phyloP scores from a whole-genome alignment of 352 stramenopile species.

The Pythium brachiatum region DNA sequence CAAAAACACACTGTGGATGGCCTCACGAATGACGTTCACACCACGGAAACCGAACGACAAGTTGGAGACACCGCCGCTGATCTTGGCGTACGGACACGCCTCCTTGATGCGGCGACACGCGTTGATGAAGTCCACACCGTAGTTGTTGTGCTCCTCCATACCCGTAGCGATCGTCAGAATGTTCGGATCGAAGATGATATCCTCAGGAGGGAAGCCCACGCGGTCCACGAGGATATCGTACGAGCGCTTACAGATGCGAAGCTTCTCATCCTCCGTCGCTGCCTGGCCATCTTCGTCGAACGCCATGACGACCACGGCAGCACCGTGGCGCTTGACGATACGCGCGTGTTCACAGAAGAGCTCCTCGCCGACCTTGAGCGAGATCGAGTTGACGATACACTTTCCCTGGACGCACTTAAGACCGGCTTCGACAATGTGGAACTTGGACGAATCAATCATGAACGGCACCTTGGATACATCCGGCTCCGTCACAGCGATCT shows the following conservation, averaged over 20 bases:
- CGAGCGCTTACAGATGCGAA: slow-evolving; percentile 97
- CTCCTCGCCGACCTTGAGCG: slow-evolving; percentile 96
- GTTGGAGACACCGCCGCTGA: slow-evolving; percentile 96
- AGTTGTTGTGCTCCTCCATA: slow-evolving; percentile 98
- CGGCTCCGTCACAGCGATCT: slow-evolving; percentile 96
- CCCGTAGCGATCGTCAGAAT: slow-evolving; percentile 97
- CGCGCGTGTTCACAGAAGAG: slow-evolving; percentile 94
- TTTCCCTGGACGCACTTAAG: slow-evolving; percentile 98
- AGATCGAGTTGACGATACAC: slow-evolving; percentile 97
- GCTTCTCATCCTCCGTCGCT: slow-evolving; percentile 93
- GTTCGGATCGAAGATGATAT: slow-evolving; percentile 99
- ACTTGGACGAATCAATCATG: slow-evolving; percentile 98
- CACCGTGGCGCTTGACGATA: slow-evolving; percentile 94
- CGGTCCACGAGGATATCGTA: slow-evolving; percentile 97
- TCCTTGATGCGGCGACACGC: slow-evolving; percentile 94
- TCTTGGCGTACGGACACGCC: slow-evolving; percentile 94
- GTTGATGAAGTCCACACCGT: slow-evolving; percentile 98
- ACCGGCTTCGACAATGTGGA: slow-evolving; percentile 96
- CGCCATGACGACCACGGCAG: slow-evolving; percentile 96
- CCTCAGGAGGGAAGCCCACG: slow-evolving; percentile 93
- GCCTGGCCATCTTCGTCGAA: slow-evolving; percentile 97
- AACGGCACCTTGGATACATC: slow-evolving; percentile 96
- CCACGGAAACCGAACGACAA: slow-evolving; percentile 96
- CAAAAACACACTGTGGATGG: slow-evolving; percentile 96
- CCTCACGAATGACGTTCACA: slow-evolving; percentile 97